Base-by-base conservation (phyloP, 257 asterid species). In the Knoxia roxburghii region DNA sequence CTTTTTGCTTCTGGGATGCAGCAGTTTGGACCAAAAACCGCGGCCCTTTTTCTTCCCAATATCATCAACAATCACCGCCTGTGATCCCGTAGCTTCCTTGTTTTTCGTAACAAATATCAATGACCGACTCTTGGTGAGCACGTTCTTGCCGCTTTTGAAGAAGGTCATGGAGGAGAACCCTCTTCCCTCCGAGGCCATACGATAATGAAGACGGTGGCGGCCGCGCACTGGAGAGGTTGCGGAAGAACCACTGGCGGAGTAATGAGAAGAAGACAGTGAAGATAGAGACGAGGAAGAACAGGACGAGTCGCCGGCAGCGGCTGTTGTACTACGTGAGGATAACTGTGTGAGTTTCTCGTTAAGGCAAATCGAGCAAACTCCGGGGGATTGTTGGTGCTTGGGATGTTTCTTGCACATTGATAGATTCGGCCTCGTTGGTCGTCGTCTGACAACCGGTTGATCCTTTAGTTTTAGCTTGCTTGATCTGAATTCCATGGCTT, bases 351-450 rank as follows among this genome's bases (percentile, higher is more conserved):
- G 97, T 57, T 82, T 87, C 59, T 90, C 86, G 5, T 41, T 68
- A 0, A 90, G 82, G 53, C 97, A 90, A 45, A 84, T 37, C 4
- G 97, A 85, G 61, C 97, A 90, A 33, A 90, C 91, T 0, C 97
- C 97, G 0, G 95, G 94, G 0, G 88, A 82, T 63, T 87, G 97
- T 40, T 71, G 64, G 78, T 90, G 94, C 17, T 80, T 90, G 0
- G 95, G 91, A 39, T 90, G 97, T 68, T 79, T 87, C 71, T 75
- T 80, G 85, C 97, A 90, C 0, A 65, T 37, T 13, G 26, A 2
- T 61, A 14, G 39, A 56, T 61, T 72, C 62, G 68, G 76, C 59
- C 69, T 71, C 78, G 65, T 20, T 32, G 82, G 68, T 69, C 73
- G 76, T 8, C 73, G 5, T 72, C 73, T 7, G 73, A 21, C 29